Conservation (phyloP, 176 grass and related monocot genomes). For the Bothriochloa decipiens region DNA sequence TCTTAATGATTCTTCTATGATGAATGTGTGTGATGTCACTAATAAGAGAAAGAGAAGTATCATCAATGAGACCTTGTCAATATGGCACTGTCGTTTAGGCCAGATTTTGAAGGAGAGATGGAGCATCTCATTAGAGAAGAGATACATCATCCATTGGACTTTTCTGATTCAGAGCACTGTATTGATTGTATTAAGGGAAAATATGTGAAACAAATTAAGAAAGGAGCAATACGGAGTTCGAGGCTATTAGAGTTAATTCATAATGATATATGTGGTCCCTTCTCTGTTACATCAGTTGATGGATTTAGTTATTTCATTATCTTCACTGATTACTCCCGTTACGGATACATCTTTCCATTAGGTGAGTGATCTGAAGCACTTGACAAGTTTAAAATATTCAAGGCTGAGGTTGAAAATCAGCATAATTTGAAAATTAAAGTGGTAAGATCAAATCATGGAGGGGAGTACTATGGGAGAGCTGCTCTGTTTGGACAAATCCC, state of each 20-base stretch:
- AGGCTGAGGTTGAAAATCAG: not conserved
- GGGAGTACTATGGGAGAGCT: not conserved
- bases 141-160: not conserved
- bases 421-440: not conserved
- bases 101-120: not conserved
- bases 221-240: not conserved
- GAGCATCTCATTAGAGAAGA: not conserved
- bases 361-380: not conserved
- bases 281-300: too few species aligned
- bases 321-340: too few species aligned
- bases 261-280: not conserved
- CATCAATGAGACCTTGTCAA: too few species aligned
- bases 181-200: not conserved
- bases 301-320: too few species aligned
- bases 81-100: not conserved
- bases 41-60: too few species aligned
- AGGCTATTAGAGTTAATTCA: not conserved
- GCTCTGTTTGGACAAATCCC: not conserved
- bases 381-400: not conserved
- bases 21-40: too few species aligned
- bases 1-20: too few species aligned
- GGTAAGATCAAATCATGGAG: not conserved
- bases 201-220: not conserved
- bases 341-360: not conserved
- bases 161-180: not conserved